Percentiles rank a stretch among this genome's conserved stretches.
These are phyloP conservation scores for Phytopythium sindhum DNA, from an alignment of 352 stramenopile species.

Conservation along the genomic window DNA sequence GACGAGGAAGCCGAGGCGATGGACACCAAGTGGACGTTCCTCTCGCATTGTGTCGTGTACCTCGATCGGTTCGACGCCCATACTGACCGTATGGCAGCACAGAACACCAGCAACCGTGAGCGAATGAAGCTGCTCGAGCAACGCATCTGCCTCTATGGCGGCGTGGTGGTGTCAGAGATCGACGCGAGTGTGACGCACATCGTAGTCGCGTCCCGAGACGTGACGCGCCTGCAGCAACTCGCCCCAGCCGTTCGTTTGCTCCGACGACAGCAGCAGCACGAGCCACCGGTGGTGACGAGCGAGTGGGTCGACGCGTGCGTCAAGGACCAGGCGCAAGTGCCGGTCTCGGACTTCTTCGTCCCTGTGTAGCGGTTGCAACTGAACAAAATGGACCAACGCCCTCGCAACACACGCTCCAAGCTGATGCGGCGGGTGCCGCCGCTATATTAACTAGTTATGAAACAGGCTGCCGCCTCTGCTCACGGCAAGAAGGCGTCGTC, in stretches of 20 bases:
- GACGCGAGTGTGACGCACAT: conserved; percentile 60
- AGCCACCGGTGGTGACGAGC: conserved; percentile 53
- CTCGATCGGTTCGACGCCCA: conserved; percentile 22
- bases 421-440: neutral
- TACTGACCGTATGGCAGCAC: conserved; percentile 12
- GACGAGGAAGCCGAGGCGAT: conserved; percentile 70
- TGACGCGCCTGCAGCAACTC: conserved; percentile 31
- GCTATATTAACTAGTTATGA: conserved; percentile 3
- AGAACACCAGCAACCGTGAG: conserved; percentile 21
- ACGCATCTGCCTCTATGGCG: conserved; percentile 57
- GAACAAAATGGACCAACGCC: neutral
- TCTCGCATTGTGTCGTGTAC: conserved; percentile 75
- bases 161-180: conserved; percentile 30
- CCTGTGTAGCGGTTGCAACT: conserved; percentile 27
- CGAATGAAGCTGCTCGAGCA: conserved; percentile 57
- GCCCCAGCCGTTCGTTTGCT: conserved; percentile 42
- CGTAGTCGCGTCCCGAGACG: conserved; percentile 32
- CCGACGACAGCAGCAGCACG: conserved; percentile 35
- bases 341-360: conserved; percentile 52
- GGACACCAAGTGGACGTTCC: conserved; percentile 61
- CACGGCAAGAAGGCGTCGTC: conserved; percentile 40
- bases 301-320: conserved; percentile 63
- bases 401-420: neutral
- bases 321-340: conserved; percentile 39
- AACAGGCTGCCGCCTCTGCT: conserved; percentile 1